These are phyloP conservation scores for Neurospora tetraspora DNA, from an alignment of 495 filamentous ascomycete genomes.

Conservation along the genomic window DNA sequence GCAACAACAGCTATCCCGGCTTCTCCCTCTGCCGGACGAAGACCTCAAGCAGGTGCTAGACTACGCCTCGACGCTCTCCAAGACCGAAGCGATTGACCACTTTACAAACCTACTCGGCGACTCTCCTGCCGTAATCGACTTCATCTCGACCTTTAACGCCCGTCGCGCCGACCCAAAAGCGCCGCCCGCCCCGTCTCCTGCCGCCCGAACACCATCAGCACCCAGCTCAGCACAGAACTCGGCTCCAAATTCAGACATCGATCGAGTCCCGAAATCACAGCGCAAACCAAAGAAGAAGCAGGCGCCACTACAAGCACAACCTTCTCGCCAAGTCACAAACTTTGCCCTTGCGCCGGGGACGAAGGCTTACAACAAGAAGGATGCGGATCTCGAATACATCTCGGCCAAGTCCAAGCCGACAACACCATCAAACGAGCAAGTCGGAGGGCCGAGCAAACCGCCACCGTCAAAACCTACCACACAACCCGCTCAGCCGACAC, in stretches of 20 bases:
- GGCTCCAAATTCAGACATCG: slow-evolving; percentile 5
- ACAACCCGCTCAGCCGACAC: slow-evolving; percentile 24
- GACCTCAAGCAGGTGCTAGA: slow-evolving; percentile 73
- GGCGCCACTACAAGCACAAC: slow-evolving; percentile 47
- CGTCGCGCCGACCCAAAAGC: slow-evolving; percentile 44
- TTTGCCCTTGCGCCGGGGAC: slow-evolving; percentile 25
- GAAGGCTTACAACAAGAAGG: slow-evolving; percentile 15
- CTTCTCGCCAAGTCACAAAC: slow-evolving; percentile 55
- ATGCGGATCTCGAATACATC: background rate
- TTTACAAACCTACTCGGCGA: slow-evolving; percentile 84
- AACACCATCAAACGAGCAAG: slow-evolving; percentile 19
- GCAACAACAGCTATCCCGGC: slow-evolving; percentile 56
- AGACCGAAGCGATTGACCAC: slow-evolving; percentile 66
- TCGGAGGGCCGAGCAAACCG: slow-evolving; percentile 25
- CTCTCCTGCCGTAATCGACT: slow-evolving; percentile 74
- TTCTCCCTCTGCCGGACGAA: slow-evolving; percentile 76
- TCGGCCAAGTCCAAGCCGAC: background rate
- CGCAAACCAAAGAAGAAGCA: slow-evolving; percentile 46
- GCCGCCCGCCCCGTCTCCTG: background rate
- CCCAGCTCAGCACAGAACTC: slow-evolving; percentile 15
- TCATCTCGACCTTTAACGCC: slow-evolving; percentile 84
- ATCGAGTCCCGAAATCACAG: slow-evolving; percentile 19
- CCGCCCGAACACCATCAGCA: slow-evolving; percentile 1
- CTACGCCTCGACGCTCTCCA: slow-evolving; percentile 61
- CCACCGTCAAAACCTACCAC: slow-evolving; percentile 7